Evolutionary conservation across 345 rosid species (phyloP).

Genomic region (Lepidium aucheri): DNA sequence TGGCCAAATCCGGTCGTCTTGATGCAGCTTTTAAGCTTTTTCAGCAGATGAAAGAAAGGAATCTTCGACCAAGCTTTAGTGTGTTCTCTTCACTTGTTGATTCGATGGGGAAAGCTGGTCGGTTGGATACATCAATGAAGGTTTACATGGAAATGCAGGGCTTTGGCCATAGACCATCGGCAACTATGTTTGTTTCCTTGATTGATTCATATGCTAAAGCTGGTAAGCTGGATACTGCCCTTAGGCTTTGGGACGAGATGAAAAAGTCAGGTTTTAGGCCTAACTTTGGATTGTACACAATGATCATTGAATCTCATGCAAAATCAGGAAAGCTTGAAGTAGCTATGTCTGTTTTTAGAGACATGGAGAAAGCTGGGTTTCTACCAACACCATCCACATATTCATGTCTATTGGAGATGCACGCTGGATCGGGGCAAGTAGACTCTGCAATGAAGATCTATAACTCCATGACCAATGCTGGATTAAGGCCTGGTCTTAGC

Average conservation of each 20-base stretch:
- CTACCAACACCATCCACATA: slow-evolving; percentile 88
- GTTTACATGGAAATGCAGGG: slow-evolving; percentile 82
- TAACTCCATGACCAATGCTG: slow-evolving; percentile 90
- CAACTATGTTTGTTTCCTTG: slow-evolving; percentile 78
- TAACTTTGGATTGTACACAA: slow-evolving; percentile 74
- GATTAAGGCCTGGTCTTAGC: slow-evolving; percentile 83
- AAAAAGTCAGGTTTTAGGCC: slow-evolving; percentile 77
- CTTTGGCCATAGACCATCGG: slow-evolving; percentile 67
- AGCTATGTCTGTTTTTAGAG: slow-evolving; percentile 73
- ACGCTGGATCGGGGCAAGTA: slow-evolving; percentile 83
- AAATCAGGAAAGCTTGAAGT: slow-evolving; percentile 94
- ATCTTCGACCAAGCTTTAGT: slow-evolving; percentile 49
- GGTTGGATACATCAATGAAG: slow-evolving; percentile 88
- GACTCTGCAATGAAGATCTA: slow-evolving; percentile 92
- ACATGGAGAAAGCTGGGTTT: slow-evolving; percentile 95
- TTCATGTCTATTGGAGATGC: slow-evolving; percentile 92
- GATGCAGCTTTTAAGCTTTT: slow-evolving; percentile 89
- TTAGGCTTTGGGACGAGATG: slow-evolving; percentile 93
- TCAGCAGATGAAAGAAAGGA: slow-evolving; percentile 83
- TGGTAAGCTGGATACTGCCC: slow-evolving; percentile 82
- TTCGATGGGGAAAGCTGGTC: slow-evolving; percentile 97
- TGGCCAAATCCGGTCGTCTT: slow-evolving; percentile 94
- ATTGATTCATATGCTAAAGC: slow-evolving; percentile 87
- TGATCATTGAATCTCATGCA: slow-evolving; percentile 88
- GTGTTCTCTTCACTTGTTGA: slow-evolving; percentile 82